Conservation (phyloP, 306 rosid species). For the Spatholobus suberectus region DNA sequence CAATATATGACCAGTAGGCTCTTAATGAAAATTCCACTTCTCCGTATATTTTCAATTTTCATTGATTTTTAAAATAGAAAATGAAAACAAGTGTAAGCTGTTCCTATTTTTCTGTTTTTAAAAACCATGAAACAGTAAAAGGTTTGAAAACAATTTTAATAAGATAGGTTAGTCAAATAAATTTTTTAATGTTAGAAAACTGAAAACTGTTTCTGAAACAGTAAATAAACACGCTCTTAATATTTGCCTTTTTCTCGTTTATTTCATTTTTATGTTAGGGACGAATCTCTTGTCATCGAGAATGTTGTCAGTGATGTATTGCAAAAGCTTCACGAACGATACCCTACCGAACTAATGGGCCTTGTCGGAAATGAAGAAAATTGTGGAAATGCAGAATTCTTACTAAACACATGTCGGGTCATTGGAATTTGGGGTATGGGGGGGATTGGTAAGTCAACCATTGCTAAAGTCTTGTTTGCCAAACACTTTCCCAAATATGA, state of each 20-base stretch:
- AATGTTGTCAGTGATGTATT: conserved; percentile 28
- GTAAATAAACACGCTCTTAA: too few relatives aligned
- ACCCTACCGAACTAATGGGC: neutral
- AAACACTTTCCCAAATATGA: conserved; percentile 34
- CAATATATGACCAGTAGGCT: too few relatives aligned
- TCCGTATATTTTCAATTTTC: too few relatives aligned
- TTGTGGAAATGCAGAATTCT: neutral
- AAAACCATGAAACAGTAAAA: too few relatives aligned
- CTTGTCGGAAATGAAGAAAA: conserved; percentile 16
- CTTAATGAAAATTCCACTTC: too few relatives aligned
- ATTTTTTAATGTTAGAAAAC: too few relatives aligned
- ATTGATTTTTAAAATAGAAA: too few relatives aligned
- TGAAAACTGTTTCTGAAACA: too few relatives aligned
- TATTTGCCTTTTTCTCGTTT: neutral
- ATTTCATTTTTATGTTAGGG: neutral
- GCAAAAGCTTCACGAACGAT: neutral
- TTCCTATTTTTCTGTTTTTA: too few relatives aligned
- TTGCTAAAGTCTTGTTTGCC: conserved; percentile 35
- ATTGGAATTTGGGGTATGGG: conserved; percentile 53
- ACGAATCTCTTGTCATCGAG: conserved; percentile 6
- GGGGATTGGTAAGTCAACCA: conserved; percentile 43
- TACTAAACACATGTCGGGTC: neutral
- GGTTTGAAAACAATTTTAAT: too few relatives aligned
- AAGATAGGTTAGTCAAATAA: too few relatives aligned
- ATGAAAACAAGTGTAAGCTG: too few relatives aligned